Evolutionary conservation across 306 rosid species (phyloP).

Genomic region (Prunus campanulata): DNA sequence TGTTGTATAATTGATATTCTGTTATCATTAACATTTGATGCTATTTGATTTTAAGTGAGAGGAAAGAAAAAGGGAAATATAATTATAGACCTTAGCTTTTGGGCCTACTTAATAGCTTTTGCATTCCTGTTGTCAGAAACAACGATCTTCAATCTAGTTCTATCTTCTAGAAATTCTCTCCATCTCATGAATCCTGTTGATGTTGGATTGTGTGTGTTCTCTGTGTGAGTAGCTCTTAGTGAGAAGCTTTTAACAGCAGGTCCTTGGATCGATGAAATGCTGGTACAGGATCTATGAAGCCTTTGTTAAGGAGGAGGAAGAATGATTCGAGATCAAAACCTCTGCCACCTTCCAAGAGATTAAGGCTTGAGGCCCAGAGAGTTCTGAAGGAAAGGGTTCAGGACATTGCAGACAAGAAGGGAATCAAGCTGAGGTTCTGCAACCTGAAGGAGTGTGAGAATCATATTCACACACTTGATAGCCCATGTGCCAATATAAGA

Average conservation of each 20-base stretch:
- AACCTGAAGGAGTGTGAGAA: slow-evolving; percentile 93
- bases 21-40: background rate
- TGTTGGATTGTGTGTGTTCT: slow-evolving; percentile 32
- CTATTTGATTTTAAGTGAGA: background rate
- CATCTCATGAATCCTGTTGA: slow-evolving; percentile 19
- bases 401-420: slow-evolving; percentile 96
- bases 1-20: background rate
- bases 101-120: background rate
- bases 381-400: slow-evolving; percentile 96
- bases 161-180: slow-evolving; percentile 6
- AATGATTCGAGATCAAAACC: slow-evolving; percentile 78
- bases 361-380: slow-evolving; percentile 96
- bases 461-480: slow-evolving; percentile 70
- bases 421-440: slow-evolving; percentile 96
- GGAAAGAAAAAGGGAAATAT: background rate
- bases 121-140: background rate
- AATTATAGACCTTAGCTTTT: background rate
- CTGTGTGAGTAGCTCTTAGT: slow-evolving; percentile 63
- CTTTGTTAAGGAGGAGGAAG: slow-evolving; percentile 67
- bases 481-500: slow-evolving; percentile 92
- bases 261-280: slow-evolving; percentile 98
- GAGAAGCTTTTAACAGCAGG: slow-evolving; percentile 89
- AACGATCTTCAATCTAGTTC: slow-evolving; percentile 1
- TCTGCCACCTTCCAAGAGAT: slow-evolving; percentile 95
- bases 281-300: slow-evolving; percentile 98